A percentile compares a stretch with the other conserved stretches of the same genome.
Conservation (phyloP, 1,284 basidiomycete species). For the Ceratobasidium sp. region DNA sequence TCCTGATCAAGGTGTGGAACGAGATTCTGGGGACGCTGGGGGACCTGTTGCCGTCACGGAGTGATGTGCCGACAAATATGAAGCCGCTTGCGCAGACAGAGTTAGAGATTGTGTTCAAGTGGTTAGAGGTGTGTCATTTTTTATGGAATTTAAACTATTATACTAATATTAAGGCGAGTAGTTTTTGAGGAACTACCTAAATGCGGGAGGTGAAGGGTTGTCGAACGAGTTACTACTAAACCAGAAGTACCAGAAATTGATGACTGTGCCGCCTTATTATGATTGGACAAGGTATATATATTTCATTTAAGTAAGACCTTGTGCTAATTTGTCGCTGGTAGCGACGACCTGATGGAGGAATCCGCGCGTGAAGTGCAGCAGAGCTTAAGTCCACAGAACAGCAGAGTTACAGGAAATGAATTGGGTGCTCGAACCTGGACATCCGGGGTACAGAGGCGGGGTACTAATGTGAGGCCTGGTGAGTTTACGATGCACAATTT, state of each 20-base stretch:
- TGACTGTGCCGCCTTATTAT: constrained; percentile 92
- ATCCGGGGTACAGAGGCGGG: too few relatives aligned
- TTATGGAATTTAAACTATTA: constrained; percentile 6
- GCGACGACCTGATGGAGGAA: constrained; percentile 94
- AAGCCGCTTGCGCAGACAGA: constrained; percentile 93
- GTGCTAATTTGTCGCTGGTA: constrained; percentile 55
- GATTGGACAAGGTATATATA: constrained; percentile 87
- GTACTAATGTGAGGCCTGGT: too few relatives aligned
- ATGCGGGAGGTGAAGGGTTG: constrained; percentile 93
- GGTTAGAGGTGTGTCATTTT: constrained; percentile 80
- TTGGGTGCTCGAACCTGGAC: too few relatives aligned
- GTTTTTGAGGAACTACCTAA: constrained; percentile 96
- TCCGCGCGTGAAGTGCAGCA: constrained; percentile 94
- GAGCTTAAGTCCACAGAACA: constrained; percentile 73
- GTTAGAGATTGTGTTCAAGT: constrained; percentile 98
- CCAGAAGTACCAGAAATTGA: constrained; percentile 93
- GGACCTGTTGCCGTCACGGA: constrained; percentile 90
- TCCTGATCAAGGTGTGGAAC: constrained; percentile 97
- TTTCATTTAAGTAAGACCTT: constrained; percentile 41
- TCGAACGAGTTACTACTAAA: constrained; percentile 93
- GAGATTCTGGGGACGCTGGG: constrained; percentile 93
- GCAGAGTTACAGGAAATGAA: too few relatives aligned
- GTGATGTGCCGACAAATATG: constrained; percentile 91
- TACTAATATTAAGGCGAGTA: constrained; percentile 55
- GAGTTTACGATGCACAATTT: too few relatives aligned